These are phyloP conservation scores for Pseudonitzschia delicatissima DNA, from an alignment of 108 stramenopile genomes.

Conservation along the genomic window DNA sequence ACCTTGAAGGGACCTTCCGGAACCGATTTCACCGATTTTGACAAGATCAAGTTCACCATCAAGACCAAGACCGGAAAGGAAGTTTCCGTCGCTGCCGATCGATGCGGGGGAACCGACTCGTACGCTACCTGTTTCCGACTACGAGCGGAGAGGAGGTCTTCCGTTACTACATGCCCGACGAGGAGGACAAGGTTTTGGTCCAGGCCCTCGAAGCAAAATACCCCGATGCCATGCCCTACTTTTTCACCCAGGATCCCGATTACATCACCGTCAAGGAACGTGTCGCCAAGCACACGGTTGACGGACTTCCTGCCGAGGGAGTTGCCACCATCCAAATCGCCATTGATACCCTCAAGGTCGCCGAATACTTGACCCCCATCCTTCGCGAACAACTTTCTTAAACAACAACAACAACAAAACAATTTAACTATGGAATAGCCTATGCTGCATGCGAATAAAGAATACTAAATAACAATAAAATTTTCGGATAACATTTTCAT, in stretches of 20 bases:
- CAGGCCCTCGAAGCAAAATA: conserved; percentile 57
- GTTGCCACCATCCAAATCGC: conserved; percentile 85
- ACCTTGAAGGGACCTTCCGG: conserved; percentile 77
- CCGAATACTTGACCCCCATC: conserved; percentile 74
- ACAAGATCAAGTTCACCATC: conserved; percentile 92
- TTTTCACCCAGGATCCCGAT: conserved; percentile 89
- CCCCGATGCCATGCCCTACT: conserved; percentile 91
- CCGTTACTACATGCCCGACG: conserved; percentile 89
- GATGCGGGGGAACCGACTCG: conserved; percentile 81
- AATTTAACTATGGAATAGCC: no score
- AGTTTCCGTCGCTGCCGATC: conserved; percentile 81
- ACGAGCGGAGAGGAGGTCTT: conserved; percentile 73
- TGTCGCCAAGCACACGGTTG: conserved; percentile 71
- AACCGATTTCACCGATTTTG: conserved; percentile 84
- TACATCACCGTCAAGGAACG: conserved; percentile 91
- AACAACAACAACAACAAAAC: no score
- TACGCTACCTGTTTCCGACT: conserved; percentile 82
- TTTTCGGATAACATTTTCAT: no score
- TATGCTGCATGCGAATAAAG: no score
- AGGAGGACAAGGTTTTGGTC: conserved; percentile 80
- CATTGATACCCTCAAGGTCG: conserved; percentile 74
- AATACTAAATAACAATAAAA: no score
- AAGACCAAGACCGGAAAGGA: conserved; percentile 89
- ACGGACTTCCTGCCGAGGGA: conserved; percentile 72
- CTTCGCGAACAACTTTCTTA: conserved; percentile 77